Evolutionary conservation across 192 early-diverging fungal genomes (phyloP).

Genomic region (Coemansia sp.): DNA sequence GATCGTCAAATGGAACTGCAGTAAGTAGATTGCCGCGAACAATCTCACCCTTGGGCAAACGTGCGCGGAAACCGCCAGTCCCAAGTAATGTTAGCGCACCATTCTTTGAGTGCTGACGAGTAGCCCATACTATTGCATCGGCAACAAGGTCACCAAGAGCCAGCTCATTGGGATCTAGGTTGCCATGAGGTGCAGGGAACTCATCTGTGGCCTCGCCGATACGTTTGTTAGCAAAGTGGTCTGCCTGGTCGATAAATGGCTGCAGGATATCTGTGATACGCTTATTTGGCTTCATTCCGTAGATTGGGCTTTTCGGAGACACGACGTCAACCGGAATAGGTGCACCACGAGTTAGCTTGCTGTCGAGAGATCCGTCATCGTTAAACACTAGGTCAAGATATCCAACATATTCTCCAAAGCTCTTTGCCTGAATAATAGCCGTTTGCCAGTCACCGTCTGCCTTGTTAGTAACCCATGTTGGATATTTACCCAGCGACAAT

Average conservation of each 20-base stretch:
- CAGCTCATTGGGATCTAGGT: conserved; percentile 52
- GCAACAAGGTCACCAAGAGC: conserved; percentile 64
- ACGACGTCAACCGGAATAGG: conserved; percentile 59
- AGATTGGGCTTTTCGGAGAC: conserved; percentile 49
- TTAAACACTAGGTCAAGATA: conserved; percentile 64
- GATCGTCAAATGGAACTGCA: conserved; percentile 66
- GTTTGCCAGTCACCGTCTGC: conserved; percentile 63
- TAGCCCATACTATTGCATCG: conserved; percentile 59
- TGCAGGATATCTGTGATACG: conserved; percentile 7
- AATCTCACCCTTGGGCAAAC: conserved; percentile 55
- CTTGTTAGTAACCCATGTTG: conserved; percentile 55
- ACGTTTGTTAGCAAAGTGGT: conserved; percentile 27
- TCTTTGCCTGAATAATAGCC: conserved; percentile 71
- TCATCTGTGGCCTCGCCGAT: conserved; percentile 46
- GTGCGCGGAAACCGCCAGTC: conserved; percentile 62
- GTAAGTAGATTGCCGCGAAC: conserved; percentile 58
- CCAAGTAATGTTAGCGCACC: conserved; percentile 58
- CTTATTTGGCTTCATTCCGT: conserved; percentile 40
- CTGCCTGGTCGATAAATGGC: conserved; percentile 19
- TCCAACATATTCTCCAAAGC: conserved; percentile 67
- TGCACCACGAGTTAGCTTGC: conserved; percentile 52
- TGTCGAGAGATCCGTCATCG: conserved; percentile 57
- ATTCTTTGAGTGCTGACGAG: conserved; percentile 7
- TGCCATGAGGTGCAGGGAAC: conserved; percentile 47
- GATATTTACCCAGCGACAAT: conserved; percentile 58